Conservation (phyloP, 495 filamentous ascomycete genomes). For the Aspergillus funiculosus region DNA sequence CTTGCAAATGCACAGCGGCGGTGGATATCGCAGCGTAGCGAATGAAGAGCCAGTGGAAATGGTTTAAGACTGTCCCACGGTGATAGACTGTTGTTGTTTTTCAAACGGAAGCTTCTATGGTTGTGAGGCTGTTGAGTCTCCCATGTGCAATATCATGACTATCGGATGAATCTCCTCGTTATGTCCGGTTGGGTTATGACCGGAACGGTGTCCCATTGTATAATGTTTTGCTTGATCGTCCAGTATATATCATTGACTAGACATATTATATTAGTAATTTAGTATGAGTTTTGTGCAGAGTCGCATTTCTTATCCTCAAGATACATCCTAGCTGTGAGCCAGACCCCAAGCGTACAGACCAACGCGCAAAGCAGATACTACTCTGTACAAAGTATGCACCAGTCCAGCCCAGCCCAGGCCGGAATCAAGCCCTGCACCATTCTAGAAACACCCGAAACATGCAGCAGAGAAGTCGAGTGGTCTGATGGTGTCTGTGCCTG, state of each 20-base stretch:
- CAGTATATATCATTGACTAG: constrained; percentile 8
- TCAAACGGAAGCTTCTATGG: background rate
- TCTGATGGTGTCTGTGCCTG: too few relatives aligned
- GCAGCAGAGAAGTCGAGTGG: too few relatives aligned
- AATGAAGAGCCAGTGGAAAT: constrained; percentile 26
- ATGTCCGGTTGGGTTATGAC: constrained; percentile 4
- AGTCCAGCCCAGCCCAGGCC: too few relatives aligned
- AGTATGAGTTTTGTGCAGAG: too few relatives aligned
- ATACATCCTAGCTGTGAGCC: too few relatives aligned
- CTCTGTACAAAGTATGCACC: too few relatives aligned
- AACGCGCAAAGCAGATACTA: too few relatives aligned
- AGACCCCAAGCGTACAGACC: too few relatives aligned
- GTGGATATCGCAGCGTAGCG: constrained; percentile 38
- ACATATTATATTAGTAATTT: constrained; percentile 9
- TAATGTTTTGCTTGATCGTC: constrained; percentile 17
- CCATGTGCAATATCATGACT: constrained; percentile 5
- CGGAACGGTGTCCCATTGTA: constrained; percentile 8
- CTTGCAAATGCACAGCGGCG: constrained; percentile 50
- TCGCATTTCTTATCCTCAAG: too few relatives aligned
- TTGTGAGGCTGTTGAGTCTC: background rate
- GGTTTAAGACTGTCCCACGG: background rate
- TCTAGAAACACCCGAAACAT: too few relatives aligned
- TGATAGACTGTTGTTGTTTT: background rate
- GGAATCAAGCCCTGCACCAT: too few relatives aligned
- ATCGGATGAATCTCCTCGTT: constrained; percentile 8